Percentiles rank a stretch among this genome's conserved stretches.
Evolutionary conservation across 2,329 filamentous ascomycete species (phyloP).

Genomic region (Ophiognomonia clavigignenti-juglandacearum): DNA sequence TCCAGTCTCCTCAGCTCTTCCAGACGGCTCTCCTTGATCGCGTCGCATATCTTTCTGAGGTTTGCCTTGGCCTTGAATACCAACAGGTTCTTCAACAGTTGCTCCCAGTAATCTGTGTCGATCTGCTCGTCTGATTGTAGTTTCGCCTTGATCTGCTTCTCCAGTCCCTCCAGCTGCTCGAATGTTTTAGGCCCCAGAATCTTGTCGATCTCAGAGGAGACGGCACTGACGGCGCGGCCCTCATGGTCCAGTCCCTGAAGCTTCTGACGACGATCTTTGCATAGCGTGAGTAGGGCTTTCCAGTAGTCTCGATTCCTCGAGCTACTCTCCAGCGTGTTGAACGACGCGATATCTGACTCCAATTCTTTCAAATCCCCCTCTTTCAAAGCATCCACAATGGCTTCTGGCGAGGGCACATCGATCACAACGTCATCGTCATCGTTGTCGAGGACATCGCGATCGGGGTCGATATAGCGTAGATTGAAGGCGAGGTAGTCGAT

Average conservation of each 20-base stretch:
- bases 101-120: conserved; percentile 97
- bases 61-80: conserved; percentile 92
- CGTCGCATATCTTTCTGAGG: conserved; percentile 71
- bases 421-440: conserved; percentile 69
- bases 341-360: conserved; percentile 76
- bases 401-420: conserved; percentile 72
- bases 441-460: conserved; percentile 81
- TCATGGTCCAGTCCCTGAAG: conserved; percentile 57
- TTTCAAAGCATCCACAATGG: conserved; percentile 70
- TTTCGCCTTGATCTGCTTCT: conserved; percentile 82
- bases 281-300: conserved; percentile 84
- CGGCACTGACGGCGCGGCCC: conserved; percentile 72
- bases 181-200: conserved; percentile 80
- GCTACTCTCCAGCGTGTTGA: conserved; percentile 75
- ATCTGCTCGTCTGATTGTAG: conserved; percentile 85
- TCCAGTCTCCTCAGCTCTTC: conserved; percentile 63
- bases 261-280: conserved; percentile 68
- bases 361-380: conserved; percentile 67
- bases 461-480: conserved; percentile 79
- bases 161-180: conserved; percentile 79
- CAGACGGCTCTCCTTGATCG: conserved; percentile 66
- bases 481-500: conserved; percentile 94
- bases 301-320: conserved; percentile 80
- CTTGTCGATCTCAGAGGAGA: conserved; percentile 82
- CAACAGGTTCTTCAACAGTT: conserved; percentile 75